Evolutionary conservation across 2,329 filamentous ascomycete genomes (phyloP).

Genomic region (Aspergillus alliaceus): DNA sequence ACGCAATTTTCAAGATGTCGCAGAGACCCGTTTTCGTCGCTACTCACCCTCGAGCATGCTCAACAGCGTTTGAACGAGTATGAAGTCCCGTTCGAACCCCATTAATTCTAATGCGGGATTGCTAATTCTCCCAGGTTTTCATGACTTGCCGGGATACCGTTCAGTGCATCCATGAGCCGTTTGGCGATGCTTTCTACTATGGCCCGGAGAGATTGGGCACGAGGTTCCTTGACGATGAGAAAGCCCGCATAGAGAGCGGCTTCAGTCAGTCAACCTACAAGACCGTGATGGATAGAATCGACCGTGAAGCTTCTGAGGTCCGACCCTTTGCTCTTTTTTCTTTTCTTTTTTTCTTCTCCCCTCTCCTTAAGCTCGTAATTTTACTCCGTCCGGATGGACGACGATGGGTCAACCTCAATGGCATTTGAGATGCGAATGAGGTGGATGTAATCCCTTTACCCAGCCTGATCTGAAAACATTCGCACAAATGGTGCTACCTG

Average conservation of each 20-base stretch:
- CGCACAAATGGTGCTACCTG: background rate
- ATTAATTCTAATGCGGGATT: background rate
- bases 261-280: slow-evolving; percentile 47
- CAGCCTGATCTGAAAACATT: background rate
- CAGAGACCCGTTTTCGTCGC: slow-evolving; percentile 84
- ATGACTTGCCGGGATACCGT: slow-evolving; percentile 87
- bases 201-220: slow-evolving; percentile 83
- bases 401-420: background rate
- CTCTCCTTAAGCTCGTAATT: slow-evolving; percentile 2
- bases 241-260: slow-evolving; percentile 43
- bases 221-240: slow-evolving; percentile 72
- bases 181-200: slow-evolving; percentile 95
- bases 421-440: background rate
- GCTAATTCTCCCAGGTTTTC: slow-evolving; percentile 67
- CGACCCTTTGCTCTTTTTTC: slow-evolving; percentile 35
- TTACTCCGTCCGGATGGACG: background rate
- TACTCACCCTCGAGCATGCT: slow-evolving; percentile 92
- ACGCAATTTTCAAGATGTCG: slow-evolving; percentile 55
- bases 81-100: slow-evolving; percentile 21
- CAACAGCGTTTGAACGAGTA: slow-evolving; percentile 95
- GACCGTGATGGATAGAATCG: slow-evolving; percentile 74
- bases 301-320: slow-evolving; percentile 73
- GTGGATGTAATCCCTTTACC: background rate
- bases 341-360: slow-evolving; percentile 15
- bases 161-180: slow-evolving; percentile 88